Base-by-base conservation (phyloP, 805 yeast species). In the Saccharomycopsis fermentans region DNA sequence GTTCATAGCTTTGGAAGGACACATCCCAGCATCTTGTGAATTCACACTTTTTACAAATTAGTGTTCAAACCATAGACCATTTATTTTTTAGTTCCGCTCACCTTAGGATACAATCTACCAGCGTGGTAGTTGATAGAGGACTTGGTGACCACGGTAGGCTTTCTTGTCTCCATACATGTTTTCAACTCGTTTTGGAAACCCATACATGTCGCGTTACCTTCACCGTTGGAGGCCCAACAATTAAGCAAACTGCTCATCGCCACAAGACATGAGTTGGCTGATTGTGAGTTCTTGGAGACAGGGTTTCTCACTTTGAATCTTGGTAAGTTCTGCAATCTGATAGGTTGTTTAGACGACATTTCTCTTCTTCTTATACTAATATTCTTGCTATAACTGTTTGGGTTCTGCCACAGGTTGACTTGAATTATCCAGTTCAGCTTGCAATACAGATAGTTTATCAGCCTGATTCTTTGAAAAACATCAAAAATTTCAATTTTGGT, bases 221-320 rank as follows among this genome's bases (percentile, higher is more conserved):
- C 96, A 54, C 95, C 92, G 72, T 89, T 87, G 26, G 97, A 87
- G 2, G 97, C 95, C 98, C 98, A 91, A 74, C 98, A 91, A 77
- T 87, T 88, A 65, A 91, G 75, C 70, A 91, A 77, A 54, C 88
- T 84, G 1, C 94, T 84, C 91, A 91, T 87, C 63, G 86, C 73
- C 58, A 88, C 90, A 61, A 83, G 71, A 71, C 97, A 90, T 59
- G 88, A 83, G 65, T 85, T 83, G 53, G 87, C 80, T 59, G 77
- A 70, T 64, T 81, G 81, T 3, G 50, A 43, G 62, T 73, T 75
- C 55, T 78, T 76, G 34, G 79, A 73, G 3, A 80, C 74, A 16
- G 90, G 83, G 65, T 81, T 83, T 69, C 84, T 84, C 59, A 85
- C 86, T 69, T 82, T 80, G 56, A 89, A 76, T 67, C 84, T 78